Percentiles rank a stretch among this genome's conserved stretches.
Conservation (phyloP, 371 early-diverging fungal genomes). For the Rhizopus sp. region DNA sequence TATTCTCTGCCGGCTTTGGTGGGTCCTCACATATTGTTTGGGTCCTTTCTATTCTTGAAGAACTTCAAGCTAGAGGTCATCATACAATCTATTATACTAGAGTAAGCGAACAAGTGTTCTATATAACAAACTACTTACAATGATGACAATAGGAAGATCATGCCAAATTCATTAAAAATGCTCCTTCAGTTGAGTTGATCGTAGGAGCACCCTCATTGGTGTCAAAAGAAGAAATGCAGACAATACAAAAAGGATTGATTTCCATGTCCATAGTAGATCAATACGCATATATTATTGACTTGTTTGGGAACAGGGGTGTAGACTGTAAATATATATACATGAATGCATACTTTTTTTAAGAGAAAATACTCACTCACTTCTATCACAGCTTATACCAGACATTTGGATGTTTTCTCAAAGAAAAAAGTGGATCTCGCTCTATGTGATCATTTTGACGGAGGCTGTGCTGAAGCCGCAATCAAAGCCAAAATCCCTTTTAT, state of each 20-base stretch:
- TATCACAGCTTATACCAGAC: neutral
- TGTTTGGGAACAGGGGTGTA: no score
- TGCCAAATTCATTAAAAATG: constrained; percentile 16
- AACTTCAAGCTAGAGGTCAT: constrained; percentile 20
- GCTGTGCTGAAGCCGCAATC: constrained; percentile 16
- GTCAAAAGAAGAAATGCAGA: neutral
- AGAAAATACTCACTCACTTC: neutral
- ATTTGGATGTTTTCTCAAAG: neutral
- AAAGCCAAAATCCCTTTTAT: constrained; percentile 10
- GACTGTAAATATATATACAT: neutral
- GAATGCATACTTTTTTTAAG: neutral
- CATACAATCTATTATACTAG: constrained; percentile 9
- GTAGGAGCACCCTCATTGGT: constrained; percentile 11
- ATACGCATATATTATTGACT: no score
- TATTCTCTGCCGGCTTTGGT: constrained; percentile 13
- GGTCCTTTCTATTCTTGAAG: constrained; percentile 20
- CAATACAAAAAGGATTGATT: neutral
- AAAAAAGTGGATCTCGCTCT: constrained; percentile 16
- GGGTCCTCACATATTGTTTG: constrained; percentile 22
- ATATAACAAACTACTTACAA: no score
- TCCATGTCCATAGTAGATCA: neutral
- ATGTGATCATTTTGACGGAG: constrained; percentile 16
- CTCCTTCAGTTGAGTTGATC: constrained; percentile 12
- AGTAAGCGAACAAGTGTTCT: constrained; percentile 5
- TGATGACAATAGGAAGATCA: constrained; percentile 14